These are phyloP conservation scores for Aphelidium insulamus DNA, from an alignment of 371 early-diverging fungal species.

Conservation along the genomic window DNA sequence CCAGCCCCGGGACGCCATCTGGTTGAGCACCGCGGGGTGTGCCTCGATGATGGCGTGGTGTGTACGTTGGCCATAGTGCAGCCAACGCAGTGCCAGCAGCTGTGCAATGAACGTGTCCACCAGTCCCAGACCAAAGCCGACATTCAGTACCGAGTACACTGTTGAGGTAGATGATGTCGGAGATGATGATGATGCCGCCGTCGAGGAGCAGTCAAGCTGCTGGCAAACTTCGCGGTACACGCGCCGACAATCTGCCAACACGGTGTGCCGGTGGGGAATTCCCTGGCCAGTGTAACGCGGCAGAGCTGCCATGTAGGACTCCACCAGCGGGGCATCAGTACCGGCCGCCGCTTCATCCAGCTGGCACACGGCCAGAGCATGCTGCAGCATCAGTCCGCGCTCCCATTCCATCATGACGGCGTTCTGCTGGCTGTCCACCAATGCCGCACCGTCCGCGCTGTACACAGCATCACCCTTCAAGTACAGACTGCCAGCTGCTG, in stretches of 20 bases:
- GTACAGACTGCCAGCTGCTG: too few species aligned
- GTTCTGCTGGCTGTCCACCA: conserved; percentile 67
- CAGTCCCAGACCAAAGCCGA: conserved; percentile 84
- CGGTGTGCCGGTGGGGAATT: too few species aligned
- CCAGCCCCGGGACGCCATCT: conserved; percentile 69
- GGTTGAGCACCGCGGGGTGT: conserved; percentile 80
- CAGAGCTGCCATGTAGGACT: too few species aligned
- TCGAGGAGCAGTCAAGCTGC: too few species aligned
- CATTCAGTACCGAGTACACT: conserved; percentile 24
- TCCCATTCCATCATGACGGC: conserved; percentile 98
- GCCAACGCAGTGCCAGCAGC: too few species aligned
- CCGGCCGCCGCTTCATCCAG: conserved; percentile 13
- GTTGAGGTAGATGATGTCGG: too few species aligned
- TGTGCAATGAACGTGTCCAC: conserved; percentile 62
- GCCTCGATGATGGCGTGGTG: conserved; percentile 87
- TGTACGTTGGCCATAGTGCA: conserved; percentile 25
- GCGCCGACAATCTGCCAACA: too few species aligned
- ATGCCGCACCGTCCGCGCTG: conserved; percentile 34
- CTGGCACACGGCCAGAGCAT: conserved; percentile 56
- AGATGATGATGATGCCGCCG: too few species aligned
- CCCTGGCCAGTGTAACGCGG: too few species aligned
- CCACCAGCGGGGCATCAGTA: too few species aligned
- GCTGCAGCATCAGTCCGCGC: conserved; percentile 69
- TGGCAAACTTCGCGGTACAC: too few species aligned
- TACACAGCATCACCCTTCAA: too few species aligned